phyloP scores from a whole-genome alignment of 202 grass and related monocot genomes.

The Sporobolus alterniflorus region DNA sequence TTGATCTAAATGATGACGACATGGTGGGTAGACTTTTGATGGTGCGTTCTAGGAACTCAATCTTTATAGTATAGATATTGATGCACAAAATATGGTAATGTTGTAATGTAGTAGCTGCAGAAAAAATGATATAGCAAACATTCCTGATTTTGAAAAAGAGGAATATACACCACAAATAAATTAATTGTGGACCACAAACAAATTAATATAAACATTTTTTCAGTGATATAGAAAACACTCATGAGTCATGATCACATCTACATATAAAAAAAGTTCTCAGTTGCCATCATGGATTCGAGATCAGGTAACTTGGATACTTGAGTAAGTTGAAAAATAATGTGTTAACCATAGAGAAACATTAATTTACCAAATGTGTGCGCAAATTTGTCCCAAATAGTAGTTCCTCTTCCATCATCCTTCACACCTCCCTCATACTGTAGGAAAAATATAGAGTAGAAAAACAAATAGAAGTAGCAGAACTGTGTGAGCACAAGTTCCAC shows the following conservation, averaged over 20 bases:
- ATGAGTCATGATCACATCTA: too few relatives aligned
- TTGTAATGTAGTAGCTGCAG: too few relatives aligned
- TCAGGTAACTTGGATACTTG: neutral
- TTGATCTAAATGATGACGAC: too few relatives aligned
- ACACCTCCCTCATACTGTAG: constrained; percentile 90
- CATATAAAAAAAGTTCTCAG: neutral
- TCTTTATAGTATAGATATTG: too few relatives aligned
- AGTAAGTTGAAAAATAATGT: neutral
- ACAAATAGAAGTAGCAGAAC: neutral
- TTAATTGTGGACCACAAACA: too few relatives aligned
- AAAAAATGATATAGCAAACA: too few relatives aligned
- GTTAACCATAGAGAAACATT: neutral
- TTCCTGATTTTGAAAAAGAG: neutral
- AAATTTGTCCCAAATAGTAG: constrained; percentile 89
- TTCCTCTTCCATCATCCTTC: constrained; percentile 71
- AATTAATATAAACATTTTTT: too few relatives aligned
- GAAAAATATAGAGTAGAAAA: neutral
- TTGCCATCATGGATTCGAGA: neutral
- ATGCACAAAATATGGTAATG: too few relatives aligned
- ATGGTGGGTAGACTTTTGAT: too few relatives aligned
- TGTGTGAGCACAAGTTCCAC: neutral
- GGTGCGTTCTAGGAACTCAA: too few relatives aligned
- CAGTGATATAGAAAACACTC: too few relatives aligned
- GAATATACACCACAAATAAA: neutral
- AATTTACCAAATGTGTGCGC: constrained; percentile 79